phyloP scores from a whole-genome alignment of 176 grass and related monocot genomes.

The Rhipidocladum racemiflorum region DNA sequence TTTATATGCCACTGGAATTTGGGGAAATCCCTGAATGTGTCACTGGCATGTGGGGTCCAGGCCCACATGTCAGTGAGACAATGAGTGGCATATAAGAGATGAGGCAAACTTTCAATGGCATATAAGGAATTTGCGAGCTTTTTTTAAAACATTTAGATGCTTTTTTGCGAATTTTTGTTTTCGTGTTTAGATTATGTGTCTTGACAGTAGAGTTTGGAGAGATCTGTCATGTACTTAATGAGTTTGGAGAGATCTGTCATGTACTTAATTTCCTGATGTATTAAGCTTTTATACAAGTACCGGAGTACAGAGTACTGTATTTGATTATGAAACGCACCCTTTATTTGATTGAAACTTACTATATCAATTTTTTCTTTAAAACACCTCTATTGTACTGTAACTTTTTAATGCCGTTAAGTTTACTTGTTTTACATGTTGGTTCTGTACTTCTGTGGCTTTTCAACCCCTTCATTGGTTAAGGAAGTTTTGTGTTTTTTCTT shows the following conservation, averaged over 20 bases:
- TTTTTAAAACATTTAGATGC: not conserved
- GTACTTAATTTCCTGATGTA: not conserved
- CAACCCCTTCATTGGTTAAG: not conserved
- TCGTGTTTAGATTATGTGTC: not conserved
- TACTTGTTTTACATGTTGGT: slow-evolving; percentile 4
- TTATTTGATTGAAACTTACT: not conserved
- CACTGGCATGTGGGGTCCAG: no score
- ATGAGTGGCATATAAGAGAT: no score
- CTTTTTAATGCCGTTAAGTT: not conserved
- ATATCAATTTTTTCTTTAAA: not conserved
- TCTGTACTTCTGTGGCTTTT: not conserved
- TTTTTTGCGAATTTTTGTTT: not conserved
- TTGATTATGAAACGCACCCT: not conserved
- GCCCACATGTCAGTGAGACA: no score
- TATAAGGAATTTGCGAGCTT: not conserved
- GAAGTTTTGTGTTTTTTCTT: not conserved
- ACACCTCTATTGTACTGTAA: not conserved
- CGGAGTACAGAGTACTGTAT: not conserved
- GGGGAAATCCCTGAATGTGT: no score
- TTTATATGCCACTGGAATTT: no score
- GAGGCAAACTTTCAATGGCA: no score
- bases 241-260: not conserved
- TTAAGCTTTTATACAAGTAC: not conserved
- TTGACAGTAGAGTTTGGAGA: not conserved
- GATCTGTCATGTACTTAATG: not conserved